These are phyloP conservation scores for Leccinum longicurvipes DNA, from an alignment of 768 basidiomycete genomes.

Conservation along the genomic window DNA sequence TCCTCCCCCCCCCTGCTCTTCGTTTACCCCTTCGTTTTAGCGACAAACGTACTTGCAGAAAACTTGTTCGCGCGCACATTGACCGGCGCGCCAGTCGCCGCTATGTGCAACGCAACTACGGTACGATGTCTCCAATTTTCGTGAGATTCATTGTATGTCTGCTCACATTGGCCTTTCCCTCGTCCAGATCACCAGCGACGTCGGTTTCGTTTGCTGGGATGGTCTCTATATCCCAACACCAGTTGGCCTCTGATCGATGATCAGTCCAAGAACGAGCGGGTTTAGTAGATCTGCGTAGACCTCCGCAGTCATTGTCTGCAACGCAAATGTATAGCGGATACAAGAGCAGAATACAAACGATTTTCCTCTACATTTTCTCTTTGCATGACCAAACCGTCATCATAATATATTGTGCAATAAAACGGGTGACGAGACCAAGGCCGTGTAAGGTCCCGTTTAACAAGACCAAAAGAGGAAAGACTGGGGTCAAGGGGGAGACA, in stretches of 20 bases:
- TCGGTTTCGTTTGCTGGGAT: constrained; percentile 50
- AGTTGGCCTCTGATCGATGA: constrained; percentile 22
- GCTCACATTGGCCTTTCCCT: not conserved
- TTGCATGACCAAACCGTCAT: not conserved
- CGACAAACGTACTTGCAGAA: constrained; percentile 48
- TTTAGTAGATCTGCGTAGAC: not conserved
- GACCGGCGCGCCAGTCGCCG: constrained; percentile 40
- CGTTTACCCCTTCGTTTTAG: not conserved
- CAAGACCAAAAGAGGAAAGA: constrained; percentile 8
- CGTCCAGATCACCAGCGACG: constrained; percentile 40
- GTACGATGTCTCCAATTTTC: constrained; percentile 26
- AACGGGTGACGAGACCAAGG: constrained; percentile 3
- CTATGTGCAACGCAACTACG: constrained; percentile 53
- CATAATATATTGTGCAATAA: not conserved
- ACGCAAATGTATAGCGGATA: not conserved
- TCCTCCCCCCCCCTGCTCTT: too few relatives aligned
- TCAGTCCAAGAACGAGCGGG: not conserved
- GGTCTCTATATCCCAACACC: constrained; percentile 42
- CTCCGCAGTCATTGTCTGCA: not conserved
- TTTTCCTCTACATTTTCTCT: constrained; percentile 22
- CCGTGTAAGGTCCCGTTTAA: not conserved
- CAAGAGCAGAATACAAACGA: constrained; percentile 22
- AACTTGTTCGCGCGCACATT: constrained; percentile 46
- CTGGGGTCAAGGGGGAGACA: constrained; percentile 4
- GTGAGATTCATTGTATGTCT: not conserved